These are phyloP conservation scores for Cytospora piceae DNA, from an alignment of 2,329 filamentous ascomycete species.

Conservation along the genomic window DNA sequence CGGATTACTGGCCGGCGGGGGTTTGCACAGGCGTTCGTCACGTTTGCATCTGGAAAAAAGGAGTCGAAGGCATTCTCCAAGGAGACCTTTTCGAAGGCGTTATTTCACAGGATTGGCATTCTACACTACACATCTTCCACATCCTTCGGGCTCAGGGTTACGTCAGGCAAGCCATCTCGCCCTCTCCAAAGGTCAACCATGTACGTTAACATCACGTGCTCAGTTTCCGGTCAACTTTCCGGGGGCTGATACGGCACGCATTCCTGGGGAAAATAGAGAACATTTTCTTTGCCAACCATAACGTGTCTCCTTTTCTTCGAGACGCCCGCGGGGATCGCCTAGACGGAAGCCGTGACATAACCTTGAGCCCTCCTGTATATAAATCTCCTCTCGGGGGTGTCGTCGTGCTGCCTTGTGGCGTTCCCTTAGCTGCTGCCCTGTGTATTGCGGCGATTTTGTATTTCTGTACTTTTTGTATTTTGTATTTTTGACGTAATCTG, in stretches of 20 bases:
- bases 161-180: slow-evolving; percentile 71
- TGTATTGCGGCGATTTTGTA: not conserved
- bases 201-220: slow-evolving; percentile 64
- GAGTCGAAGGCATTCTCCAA: slow-evolving; percentile 33
- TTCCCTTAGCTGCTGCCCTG: slow-evolving; percentile 27
- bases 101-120: slow-evolving; percentile 29
- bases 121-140: slow-evolving; percentile 34
- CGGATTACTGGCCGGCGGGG: slow-evolving; percentile 26
- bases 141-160: slow-evolving; percentile 47
- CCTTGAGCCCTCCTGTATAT: slow-evolving; percentile 46
- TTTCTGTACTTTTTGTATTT: slow-evolving; percentile 3
- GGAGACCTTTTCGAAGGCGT: slow-evolving; percentile 27
- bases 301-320: slow-evolving; percentile 22
- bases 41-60: slow-evolving; percentile 39
- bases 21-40: slow-evolving; percentile 31
- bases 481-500: slow-evolving; percentile 17
- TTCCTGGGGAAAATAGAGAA: slow-evolving; percentile 33
- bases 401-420: slow-evolving; percentile 32
- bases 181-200: slow-evolving; percentile 62
- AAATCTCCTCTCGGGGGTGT: slow-evolving; percentile 34
- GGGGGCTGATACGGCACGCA: slow-evolving; percentile 56
- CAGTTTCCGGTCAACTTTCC: slow-evolving; percentile 46
- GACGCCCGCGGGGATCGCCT: slow-evolving; percentile 21
- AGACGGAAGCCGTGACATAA: slow-evolving; percentile 31
- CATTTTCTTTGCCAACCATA: slow-evolving; percentile 27